Evolutionary conservation across 192 early-diverging fungal genomes (phyloP), one percentile per base, ranked within the genome.

Genomic region (Gryganskiella cystojenkinii): DNA sequence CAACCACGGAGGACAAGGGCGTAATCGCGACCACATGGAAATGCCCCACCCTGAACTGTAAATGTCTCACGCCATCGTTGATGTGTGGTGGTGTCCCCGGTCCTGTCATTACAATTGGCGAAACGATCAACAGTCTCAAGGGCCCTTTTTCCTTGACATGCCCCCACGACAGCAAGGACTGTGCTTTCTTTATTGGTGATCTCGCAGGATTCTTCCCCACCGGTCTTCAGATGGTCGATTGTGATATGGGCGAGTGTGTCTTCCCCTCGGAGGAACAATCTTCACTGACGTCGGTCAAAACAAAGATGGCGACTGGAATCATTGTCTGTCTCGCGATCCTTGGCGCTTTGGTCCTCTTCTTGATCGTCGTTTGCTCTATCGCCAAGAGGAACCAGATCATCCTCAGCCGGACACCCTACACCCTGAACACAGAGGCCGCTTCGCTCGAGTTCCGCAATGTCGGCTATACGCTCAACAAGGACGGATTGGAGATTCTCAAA

Each of bases 391-490:
- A 55, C 15, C 80, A 73, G 17, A 10, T 67, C 9, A 24, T 57
- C 20, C 61, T 65, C 50, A 67, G 55, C 13, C 56, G 44, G 22
- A 46, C 44, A 4, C 68, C 67, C 4, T 70, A 67, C 45, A 56
- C 54, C 28, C 27, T 56, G 33, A 50, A 62, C 45, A 67, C 65
- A 11, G 67, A 70, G 13, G 74, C 92, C 19, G 84, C 89, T 1
- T 80, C 84, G 20, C 55, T 95, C 3, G 83, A 86, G 71, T 95
- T 93, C 64, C 71, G 85, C n/a, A 79, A 90, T 55, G 66, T 91
- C 20, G 44, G 79, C 33, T 94, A 94, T 78, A 66, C 52, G 6
- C 82, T 91, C 11, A 78, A 67, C 6, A 40, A 40, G 37, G 37
- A 40, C 13, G 82, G 80, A n/a, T 86, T 82, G 43, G 72, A 76